Evolutionary conservation across 169 alveolate species (phyloP).

Genomic region (Plasmodium chabaudi): DNA sequence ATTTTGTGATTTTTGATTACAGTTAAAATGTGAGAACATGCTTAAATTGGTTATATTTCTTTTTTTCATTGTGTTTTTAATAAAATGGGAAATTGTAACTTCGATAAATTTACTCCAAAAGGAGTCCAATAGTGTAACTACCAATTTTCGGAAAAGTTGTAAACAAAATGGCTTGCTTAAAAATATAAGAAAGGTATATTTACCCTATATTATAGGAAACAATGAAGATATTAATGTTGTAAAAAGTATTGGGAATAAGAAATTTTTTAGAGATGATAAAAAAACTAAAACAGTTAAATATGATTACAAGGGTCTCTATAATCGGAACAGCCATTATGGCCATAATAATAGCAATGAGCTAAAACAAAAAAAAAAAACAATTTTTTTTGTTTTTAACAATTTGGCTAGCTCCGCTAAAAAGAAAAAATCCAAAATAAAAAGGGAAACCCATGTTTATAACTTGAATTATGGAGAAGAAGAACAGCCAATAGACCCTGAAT

Average conservation of each 20-base stretch:
- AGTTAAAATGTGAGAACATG: constrained; percentile 33
- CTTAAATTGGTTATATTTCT: constrained; percentile 7
- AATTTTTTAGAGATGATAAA: too few relatives aligned
- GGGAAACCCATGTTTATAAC: neutral
- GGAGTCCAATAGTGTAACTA: neutral
- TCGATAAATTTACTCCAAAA: neutral
- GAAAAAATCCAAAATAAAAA: constrained; percentile 5
- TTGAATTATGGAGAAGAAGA: neutral
- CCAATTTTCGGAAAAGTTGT: neutral
- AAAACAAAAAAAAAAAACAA: constrained; percentile 18
- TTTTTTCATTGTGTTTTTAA: constrained; percentile 15
- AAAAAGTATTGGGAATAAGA: too few relatives aligned
- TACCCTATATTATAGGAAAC: neutral
- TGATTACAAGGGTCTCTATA: too few relatives aligned
- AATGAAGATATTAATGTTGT: too few relatives aligned
- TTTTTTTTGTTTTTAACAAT: constrained; percentile 3
- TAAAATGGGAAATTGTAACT: constrained; percentile 1
- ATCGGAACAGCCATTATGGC: neutral
- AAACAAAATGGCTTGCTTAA: neutral
- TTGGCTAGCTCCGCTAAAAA: neutral
- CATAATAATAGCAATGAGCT: neutral
- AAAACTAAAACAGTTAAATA: too few relatives aligned
- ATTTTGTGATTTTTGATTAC: neutral
- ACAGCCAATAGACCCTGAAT: constrained; percentile 49
- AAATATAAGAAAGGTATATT: neutral